Percentiles rank a stretch among this genome's conserved stretches.
phyloP scores from a whole-genome alignment of 805 yeast genomes.

The Cephaloascus albidus region DNA sequence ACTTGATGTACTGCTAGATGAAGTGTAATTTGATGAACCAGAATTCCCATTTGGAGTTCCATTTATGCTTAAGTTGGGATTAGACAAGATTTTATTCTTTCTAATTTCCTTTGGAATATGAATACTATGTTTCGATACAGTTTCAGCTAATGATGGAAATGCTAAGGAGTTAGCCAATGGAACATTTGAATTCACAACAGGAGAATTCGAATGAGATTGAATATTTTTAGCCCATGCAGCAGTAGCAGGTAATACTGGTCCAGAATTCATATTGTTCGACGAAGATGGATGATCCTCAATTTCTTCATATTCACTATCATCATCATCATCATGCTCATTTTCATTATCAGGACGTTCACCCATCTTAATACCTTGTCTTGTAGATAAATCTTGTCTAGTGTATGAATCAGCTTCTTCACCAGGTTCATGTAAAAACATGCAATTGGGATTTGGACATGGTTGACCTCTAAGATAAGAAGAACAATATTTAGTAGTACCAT shows the following conservation, averaged over 20 bases:
- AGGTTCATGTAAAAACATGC: constrained; percentile 98
- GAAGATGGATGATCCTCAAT: constrained; percentile 3
- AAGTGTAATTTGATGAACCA: constrained; percentile 2
- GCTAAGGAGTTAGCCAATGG: constrained; percentile 40
- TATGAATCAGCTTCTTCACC: constrained; percentile 98
- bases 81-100: background rate
- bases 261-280: constrained; percentile 12
- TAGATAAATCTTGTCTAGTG: constrained; percentile 79
- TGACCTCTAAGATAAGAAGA: constrained; percentile 93
- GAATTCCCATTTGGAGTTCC: background rate
- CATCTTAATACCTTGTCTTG: constrained; percentile 61
- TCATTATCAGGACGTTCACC: constrained; percentile 10
- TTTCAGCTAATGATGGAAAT: constrained; percentile 51
- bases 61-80: no score
- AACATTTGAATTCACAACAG: constrained; percentile 22
- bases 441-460: constrained; percentile 95
- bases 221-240: constrained; percentile 17
- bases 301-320: constrained; percentile 1
- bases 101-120: constrained; percentile 17
- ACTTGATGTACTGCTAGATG: constrained; percentile 4
- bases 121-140: constrained; percentile 25
- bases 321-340: constrained; percentile 5
- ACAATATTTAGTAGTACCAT: constrained; percentile 97
- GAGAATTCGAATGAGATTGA: constrained; percentile 20
- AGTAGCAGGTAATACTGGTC: constrained; percentile 49